A percentile compares a stretch with the other conserved stretches of the same genome.
phyloP scores from a whole-genome alignment of 1,284 basidiomycete genomes.

The Tetrapyrgos nigripes region DNA sequence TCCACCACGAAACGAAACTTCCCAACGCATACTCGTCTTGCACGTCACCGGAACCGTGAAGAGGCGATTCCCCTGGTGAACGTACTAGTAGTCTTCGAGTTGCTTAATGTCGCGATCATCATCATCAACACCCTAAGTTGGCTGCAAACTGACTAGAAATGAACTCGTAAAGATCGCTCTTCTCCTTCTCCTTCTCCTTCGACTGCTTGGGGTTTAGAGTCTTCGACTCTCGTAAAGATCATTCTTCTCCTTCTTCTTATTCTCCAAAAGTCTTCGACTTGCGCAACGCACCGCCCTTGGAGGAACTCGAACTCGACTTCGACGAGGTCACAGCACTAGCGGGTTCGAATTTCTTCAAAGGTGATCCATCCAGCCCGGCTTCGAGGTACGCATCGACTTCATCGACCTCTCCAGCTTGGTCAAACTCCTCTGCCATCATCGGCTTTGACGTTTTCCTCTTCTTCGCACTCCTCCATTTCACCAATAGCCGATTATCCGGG shows the following conservation, averaged over 20 bases:
- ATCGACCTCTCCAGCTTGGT: conserved; percentile 53
- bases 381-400: conserved; percentile 69
- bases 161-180: conserved; percentile 26
- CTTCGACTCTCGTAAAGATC: too few species aligned
- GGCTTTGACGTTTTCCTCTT: conserved; percentile 52
- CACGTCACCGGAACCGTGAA: too few species aligned
- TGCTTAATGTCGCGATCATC: conserved; percentile 61
- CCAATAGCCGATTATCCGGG: conserved; percentile 61
- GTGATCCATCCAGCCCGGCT: conserved; percentile 50
- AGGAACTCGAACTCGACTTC: too few species aligned
- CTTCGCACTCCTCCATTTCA: conserved; percentile 49
- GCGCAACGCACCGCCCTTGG: conserved; percentile 42
- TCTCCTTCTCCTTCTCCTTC: conserved; percentile 39
- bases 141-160: conserved; percentile 47
- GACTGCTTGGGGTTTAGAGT: conserved; percentile 35
- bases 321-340: too few species aligned
- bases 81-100: conserved; percentile 25
- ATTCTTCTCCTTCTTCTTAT: too few species aligned
- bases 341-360: conserved; percentile 55
- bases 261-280: too few species aligned
- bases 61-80: neutral
- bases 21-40: too few species aligned
- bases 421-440: conserved; percentile 39
- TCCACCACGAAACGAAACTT: too few species aligned
- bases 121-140: conserved; percentile 56